A percentile compares a stretch with the other conserved stretches of the same genome.
Conservation (phyloP, 805 yeast species). For the Nakazawaea anatomiae region DNA sequence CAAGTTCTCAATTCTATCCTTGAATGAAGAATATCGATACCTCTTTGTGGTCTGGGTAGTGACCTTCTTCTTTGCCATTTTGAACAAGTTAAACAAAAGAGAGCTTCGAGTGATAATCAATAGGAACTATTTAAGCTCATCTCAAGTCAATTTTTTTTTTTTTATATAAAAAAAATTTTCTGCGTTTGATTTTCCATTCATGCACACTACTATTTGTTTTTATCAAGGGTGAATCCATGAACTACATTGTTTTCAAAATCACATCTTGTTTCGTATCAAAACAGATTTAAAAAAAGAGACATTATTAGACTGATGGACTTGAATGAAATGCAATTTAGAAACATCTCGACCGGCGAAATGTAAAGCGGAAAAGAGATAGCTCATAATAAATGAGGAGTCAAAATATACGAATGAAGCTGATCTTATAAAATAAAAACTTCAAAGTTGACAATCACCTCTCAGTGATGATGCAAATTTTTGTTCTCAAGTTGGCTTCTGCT, state of each 20-base stretch:
- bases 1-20: conserved; percentile 76
- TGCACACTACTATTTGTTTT: conserved; percentile 4
- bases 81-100: background rate
- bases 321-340: no score
- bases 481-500: no score
- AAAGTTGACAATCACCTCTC: no score
- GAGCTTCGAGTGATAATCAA: background rate
- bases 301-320: no score
- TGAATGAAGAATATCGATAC: conserved; percentile 68
- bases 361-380: background rate
- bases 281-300: no score
- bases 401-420: background rate
- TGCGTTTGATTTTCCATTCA: background rate
- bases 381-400: background rate
- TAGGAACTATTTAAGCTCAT: conserved; percentile 3
- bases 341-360: background rate
- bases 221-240: no score
- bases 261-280: background rate
- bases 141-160: conserved; percentile 2
- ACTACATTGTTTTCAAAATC: background rate
- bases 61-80: conserved; percentile 29
- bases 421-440: no score
- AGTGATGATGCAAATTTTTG: no score
- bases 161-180: conserved; percentile 2
- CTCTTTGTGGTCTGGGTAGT: conserved; percentile 51